A percentile compares a stretch with the other conserved stretches of the same genome.
These are phyloP conservation scores for Alternaria solani DNA, from an alignment of 2,329 filamentous ascomycete species.

Conservation along the genomic window DNA sequence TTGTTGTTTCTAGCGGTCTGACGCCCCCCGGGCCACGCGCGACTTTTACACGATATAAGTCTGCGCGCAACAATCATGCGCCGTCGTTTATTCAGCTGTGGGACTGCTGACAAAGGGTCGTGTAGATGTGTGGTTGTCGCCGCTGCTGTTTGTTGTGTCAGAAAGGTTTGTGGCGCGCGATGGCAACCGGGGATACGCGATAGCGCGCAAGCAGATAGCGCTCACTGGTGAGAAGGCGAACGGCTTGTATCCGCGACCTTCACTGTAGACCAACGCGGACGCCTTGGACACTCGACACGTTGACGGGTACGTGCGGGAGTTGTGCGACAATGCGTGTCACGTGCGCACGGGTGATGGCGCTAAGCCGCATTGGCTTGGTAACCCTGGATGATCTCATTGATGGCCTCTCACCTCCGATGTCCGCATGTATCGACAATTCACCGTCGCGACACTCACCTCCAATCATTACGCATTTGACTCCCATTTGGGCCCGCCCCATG, in stretches of 20 bases:
- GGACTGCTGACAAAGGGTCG: not conserved
- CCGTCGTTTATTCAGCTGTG: not conserved
- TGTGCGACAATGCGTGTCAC: slow-evolving; percentile 4
- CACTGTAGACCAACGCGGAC: not conserved
- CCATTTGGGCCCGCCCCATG: slow-evolving; percentile 5
- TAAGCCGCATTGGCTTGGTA: slow-evolving; percentile 2
- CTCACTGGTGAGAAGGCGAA: not conserved
- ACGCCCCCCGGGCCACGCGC: not conserved
- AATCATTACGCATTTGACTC: not conserved
- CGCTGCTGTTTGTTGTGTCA: slow-evolving; percentile 8
- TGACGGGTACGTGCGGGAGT: not conserved
- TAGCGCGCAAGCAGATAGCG: not conserved
- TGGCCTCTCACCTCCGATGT: slow-evolving; percentile 11
- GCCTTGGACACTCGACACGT: not conserved
- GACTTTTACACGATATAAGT: not conserved
- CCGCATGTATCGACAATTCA: slow-evolving; percentile 16
- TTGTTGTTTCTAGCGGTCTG: slow-evolving; percentile 3
- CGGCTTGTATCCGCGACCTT: not conserved
- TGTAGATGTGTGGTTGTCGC: not conserved
- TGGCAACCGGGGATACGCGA: slow-evolving; percentile 4
- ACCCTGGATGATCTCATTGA: slow-evolving; percentile 14
- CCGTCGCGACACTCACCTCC: slow-evolving; percentile 1
- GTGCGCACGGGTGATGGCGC: slow-evolving; percentile 6
- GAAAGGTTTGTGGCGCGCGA: slow-evolving; percentile 8
- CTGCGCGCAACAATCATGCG: not conserved